Evolutionary conservation across 495 filamentous ascomycete genomes (phyloP).

Genomic region (Penicillium argentinense): DNA sequence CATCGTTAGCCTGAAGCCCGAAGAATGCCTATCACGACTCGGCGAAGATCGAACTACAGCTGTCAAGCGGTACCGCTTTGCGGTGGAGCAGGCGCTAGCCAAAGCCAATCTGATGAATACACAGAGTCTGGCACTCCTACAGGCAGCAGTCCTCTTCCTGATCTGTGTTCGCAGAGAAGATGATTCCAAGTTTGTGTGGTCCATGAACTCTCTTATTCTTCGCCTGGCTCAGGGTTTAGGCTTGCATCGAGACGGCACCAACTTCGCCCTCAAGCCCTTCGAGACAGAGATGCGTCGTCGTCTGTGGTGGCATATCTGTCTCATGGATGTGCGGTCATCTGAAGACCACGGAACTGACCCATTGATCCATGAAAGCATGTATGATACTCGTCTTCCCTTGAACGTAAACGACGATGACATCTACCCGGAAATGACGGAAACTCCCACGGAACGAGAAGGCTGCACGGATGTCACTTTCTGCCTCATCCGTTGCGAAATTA

Average conservation of each 20-base stretch:
- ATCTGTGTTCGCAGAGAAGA: slow-evolving; percentile 63
- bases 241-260: slow-evolving; percentile 74
- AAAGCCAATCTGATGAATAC: slow-evolving; percentile 73
- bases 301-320: slow-evolving; percentile 79
- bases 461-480: slow-evolving; percentile 81
- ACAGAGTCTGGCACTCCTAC: slow-evolving; percentile 71
- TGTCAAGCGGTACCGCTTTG: slow-evolving; percentile 72
- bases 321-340: slow-evolving; percentile 73
- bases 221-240: slow-evolving; percentile 81
- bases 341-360: slow-evolving; percentile 86
- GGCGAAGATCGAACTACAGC: slow-evolving; percentile 43
- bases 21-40: slow-evolving; percentile 35
- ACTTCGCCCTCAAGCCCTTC: slow-evolving; percentile 72
- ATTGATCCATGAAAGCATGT: slow-evolving; percentile 64
- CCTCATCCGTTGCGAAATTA: slow-evolving; percentile 67
- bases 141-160: slow-evolving; percentile 76
- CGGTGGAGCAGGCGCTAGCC: slow-evolving; percentile 74
- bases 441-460: slow-evolving; percentile 57
- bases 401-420: slow-evolving; percentile 84
- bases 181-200: slow-evolving; percentile 65
- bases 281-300: slow-evolving; percentile 83
- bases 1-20: slow-evolving; percentile 62
- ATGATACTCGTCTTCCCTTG: slow-evolving; percentile 70
- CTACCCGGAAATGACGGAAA: slow-evolving; percentile 58
- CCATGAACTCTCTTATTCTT: slow-evolving; percentile 67